Evolutionary conservation across 441 rosid species (phyloP), one percentile per base, ranked within the genome.

Genomic region (Bocquillonia castaneifolia): DNA sequence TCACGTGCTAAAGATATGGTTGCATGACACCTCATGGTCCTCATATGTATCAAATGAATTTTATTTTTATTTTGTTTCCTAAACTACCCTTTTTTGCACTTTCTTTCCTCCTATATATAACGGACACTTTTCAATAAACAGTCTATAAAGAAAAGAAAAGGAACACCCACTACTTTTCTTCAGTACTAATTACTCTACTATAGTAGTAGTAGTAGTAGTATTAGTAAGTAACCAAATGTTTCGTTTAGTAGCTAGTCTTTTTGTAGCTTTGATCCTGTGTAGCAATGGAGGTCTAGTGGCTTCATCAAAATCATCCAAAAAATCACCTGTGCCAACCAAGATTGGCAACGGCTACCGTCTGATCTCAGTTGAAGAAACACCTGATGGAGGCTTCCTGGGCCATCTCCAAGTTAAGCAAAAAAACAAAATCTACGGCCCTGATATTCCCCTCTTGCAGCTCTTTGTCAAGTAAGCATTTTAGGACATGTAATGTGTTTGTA

Each of bases 311-410:
- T 13, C 47, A 13, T 42, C 47, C 47, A 42, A 42, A 4, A 63
- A 59, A 9, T 72, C 78, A n/a, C 36, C 78, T 68, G 70, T 48
- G 8, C 76, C 81, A 25, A 64, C 81, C 63, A 79, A 83, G 79
- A 86, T 92, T 69, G 98, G 98, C 70, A 36, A 79, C n/a, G 99
- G 99, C 67, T 92, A 94, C 86, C 88, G 94, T 75, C 72, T 94
- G 51, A 74, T 92, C 78, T 87, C 96, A 50, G 40, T 88, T 42
- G 85, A 85, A 68, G 93, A 91, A 72, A 80, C 92, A 45, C 77
- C 85, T 2, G 93, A 84, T n/a, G 96, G 97, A 10, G 93, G 86
- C 73, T 71, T 94, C 68, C 42, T 85, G 14, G 97, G 97, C 23
- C 80, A 53, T 62, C 94, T 94, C 71, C 93, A 88, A 77, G 86